A percentile compares a stretch with the other conserved stretches of the same genome.
Evolutionary conservation across 2,329 filamentous ascomycete genomes (phyloP).

Genomic region (Fonsecaea monophora): DNA sequence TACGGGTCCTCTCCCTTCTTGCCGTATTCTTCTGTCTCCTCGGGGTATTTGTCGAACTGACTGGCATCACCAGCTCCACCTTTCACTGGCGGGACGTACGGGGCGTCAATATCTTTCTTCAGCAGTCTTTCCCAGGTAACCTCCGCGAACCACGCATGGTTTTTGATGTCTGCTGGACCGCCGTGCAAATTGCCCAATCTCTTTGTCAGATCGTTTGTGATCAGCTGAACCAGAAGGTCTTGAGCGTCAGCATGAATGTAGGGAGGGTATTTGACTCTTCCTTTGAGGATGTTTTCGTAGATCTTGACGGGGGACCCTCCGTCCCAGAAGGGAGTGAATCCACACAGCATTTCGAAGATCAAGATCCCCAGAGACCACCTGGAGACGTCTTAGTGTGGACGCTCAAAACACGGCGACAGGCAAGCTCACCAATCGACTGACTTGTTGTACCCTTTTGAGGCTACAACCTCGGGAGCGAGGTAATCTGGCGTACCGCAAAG

Average conservation of each 20-base stretch:
- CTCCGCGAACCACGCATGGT: conserved; percentile 94
- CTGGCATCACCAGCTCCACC: conserved; percentile 93
- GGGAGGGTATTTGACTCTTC: conserved; percentile 92
- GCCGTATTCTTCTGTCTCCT: conserved; percentile 94
- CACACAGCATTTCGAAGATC: conserved; percentile 99
- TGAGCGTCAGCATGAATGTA: conserved; percentile 96
- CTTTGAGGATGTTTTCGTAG: conserved; percentile 98
- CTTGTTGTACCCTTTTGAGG: conserved; percentile 99
- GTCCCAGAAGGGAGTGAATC: conserved; percentile 99
- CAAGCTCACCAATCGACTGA: conserved; percentile 92
- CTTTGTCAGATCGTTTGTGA: conserved; percentile 94
- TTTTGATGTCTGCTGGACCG: conserved; percentile 90
- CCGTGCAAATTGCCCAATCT: conserved; percentile 91
- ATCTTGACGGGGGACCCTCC: conserved; percentile 98
- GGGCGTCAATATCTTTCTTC: conserved; percentile 96
- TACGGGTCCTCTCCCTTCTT: conserved; percentile 81
- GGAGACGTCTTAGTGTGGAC: conserved; percentile 28
- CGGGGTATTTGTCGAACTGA: conserved; percentile 97
- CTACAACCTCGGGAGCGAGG: conserved; percentile 96
- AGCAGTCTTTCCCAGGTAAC: conserved; percentile 96
- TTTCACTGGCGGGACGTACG: conserved; percentile 94
- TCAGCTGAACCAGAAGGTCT: conserved; percentile 87
- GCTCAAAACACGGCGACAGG: conserved; percentile 22
- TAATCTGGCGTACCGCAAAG: conserved; percentile 98
- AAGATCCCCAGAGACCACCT: conserved; percentile 99